A percentile compares a stretch with the other conserved stretches of the same genome.
phyloP scores from a whole-genome alignment of 805 yeast species.

The Hermanozyma aechmeae region DNA sequence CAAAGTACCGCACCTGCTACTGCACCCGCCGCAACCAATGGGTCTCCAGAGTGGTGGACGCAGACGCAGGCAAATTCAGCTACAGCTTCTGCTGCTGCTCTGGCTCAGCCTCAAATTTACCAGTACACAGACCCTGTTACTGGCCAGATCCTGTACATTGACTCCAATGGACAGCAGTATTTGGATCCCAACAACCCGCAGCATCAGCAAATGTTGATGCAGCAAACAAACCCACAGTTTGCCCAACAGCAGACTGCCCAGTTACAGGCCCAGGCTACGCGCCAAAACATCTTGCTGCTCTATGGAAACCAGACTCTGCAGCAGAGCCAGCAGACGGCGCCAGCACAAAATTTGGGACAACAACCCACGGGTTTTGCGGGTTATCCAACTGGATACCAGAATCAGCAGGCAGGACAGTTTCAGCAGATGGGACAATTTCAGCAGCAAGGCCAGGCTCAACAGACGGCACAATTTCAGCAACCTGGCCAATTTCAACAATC shows the following conservation, averaged over 20 bases:
- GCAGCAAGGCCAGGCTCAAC: not conserved
- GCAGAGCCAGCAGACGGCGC: no score
- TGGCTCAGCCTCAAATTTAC: conserved; percentile 40
- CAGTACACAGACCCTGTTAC: conserved; percentile 69
- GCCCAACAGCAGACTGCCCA: conserved; percentile 20
- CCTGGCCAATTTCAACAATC: not conserved
- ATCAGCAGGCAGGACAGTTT: no score
- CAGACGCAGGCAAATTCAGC: not conserved
- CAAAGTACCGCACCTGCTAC: conserved; percentile 1
- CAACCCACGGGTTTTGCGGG: no score
- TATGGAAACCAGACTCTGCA: conserved; percentile 29
- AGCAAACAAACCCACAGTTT: conserved; percentile 18
- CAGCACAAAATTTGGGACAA: no score
- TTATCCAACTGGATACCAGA: no score
- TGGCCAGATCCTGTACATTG: conserved; percentile 59
- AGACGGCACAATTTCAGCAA: not conserved
- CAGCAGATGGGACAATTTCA: no score
- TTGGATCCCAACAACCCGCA: conserved; percentile 12
- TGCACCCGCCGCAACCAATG: conserved; percentile 3
- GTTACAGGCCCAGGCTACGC: conserved; percentile 25
- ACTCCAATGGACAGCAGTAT: conserved; percentile 55
- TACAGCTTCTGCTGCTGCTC: not conserved
- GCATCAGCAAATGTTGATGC: conserved; percentile 27
- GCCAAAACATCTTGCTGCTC: conserved; percentile 22
- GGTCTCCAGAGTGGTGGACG: not conserved